Percentiles rank a stretch among this genome's conserved stretches.
Conservation (phyloP, 495 filamentous ascomycete species). For the Xylaria acuta region DNA sequence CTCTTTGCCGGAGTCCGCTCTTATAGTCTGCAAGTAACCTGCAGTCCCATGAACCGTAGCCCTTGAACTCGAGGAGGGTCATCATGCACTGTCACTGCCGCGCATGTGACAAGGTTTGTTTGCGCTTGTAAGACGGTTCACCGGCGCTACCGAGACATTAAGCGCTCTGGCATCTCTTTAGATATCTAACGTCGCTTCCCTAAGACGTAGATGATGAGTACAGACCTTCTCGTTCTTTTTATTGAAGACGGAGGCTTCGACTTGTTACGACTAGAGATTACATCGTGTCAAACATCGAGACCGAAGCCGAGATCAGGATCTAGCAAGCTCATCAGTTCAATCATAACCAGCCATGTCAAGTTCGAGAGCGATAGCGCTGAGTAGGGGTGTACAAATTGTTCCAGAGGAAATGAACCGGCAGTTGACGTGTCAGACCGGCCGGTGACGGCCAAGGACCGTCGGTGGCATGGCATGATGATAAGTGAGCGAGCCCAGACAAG, state of each 20-base stretch:
- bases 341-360: not conserved
- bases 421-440: slow-evolving; percentile 18
- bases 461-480: slow-evolving; percentile 14
- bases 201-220: not conserved
- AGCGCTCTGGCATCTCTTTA: not conserved
- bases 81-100: slow-evolving; percentile 8
- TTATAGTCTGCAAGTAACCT: not conserved
- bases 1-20: not conserved
- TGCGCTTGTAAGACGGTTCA: slow-evolving; percentile 2
- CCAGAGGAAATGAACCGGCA: not conserved
- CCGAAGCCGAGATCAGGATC: not conserved
- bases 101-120: slow-evolving; percentile 15
- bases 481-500: slow-evolving; percentile 6
- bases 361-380: not conserved
- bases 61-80: not conserved
- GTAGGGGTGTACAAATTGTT: not conserved
- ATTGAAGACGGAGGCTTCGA: no score
- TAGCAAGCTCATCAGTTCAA: not conserved
- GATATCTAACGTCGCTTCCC: not conserved
- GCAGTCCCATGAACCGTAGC: not conserved
- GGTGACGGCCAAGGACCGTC: not conserved
- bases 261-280: not conserved
- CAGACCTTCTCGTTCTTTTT: not conserved
- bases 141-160: not conserved
- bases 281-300: not conserved